A percentile compares a stretch with the other conserved stretches of the same genome.
Conservation (phyloP, 1,284 basidiomycete species). For the Apiotrichum mycotoxinovorans region DNA sequence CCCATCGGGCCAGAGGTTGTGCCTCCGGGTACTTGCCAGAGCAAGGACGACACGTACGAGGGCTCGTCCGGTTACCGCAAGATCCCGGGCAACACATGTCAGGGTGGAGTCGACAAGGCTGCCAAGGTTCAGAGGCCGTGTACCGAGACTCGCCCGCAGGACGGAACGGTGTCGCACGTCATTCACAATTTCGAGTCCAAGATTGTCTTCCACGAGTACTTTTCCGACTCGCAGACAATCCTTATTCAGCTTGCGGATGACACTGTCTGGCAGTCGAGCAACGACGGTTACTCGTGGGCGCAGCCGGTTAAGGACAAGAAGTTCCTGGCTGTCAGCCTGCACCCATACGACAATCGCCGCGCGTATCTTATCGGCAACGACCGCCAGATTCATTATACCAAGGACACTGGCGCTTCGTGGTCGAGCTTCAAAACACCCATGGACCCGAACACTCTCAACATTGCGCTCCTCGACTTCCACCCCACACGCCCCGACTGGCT, state of each 20-base stretch:
- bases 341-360: conserved; percentile 70
- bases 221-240: conserved; percentile 62
- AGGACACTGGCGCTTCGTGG: conserved; percentile 76
- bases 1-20: conserved; percentile 80
- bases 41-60: conserved; percentile 63
- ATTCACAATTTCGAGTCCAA: conserved; percentile 66
- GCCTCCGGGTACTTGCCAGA: conserved; percentile 69
- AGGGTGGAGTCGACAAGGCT: conserved; percentile 57
- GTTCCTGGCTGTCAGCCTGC: conserved; percentile 82
- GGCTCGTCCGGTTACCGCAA: conserved; percentile 89
- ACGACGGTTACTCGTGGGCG: conserved; percentile 90
- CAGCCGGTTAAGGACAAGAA: conserved; percentile 60
- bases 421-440: conserved; percentile 59
- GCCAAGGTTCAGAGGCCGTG: conserved; percentile 64
- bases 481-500: conserved; percentile 73
- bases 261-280: conserved; percentile 85
- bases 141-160: conserved; percentile 62
- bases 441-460: conserved; percentile 73
- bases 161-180: conserved; percentile 57
- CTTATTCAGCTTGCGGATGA: conserved; percentile 75
- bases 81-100: conserved; percentile 89
- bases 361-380: conserved; percentile 82
- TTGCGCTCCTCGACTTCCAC: conserved; percentile 81
- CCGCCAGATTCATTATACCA: conserved; percentile 71
- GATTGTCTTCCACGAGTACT: conserved; percentile 75